A percentile compares a stretch with the other conserved stretches of the same genome.
Evolutionary conservation across 352 stramenopile species (phyloP).

Genomic region (Globisporangium lucens): DNA sequence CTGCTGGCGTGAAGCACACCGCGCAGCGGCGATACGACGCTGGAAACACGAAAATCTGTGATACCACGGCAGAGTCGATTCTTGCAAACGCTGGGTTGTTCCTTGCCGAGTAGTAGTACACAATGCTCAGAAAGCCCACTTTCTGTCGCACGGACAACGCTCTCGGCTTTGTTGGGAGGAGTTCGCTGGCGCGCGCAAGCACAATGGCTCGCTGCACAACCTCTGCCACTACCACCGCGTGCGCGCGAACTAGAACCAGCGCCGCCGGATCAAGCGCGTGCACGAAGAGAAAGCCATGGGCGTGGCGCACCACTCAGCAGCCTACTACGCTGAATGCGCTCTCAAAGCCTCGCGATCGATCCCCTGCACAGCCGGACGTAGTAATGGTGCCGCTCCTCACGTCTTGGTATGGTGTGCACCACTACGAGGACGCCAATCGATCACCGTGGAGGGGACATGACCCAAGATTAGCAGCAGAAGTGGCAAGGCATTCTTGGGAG

Average conservation of each 20-base stretch:
- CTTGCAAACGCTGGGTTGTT: neutral
- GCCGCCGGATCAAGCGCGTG: conserved; percentile 10
- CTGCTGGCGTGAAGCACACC: conserved; percentile 1
- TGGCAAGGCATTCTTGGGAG: too few relatives aligned
- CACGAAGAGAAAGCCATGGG: neutral
- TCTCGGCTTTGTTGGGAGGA: neutral
- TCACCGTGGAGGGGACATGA: too few relatives aligned
- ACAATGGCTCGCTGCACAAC: conserved; percentile 16
- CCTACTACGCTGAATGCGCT: neutral
- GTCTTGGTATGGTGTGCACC: too few relatives aligned
- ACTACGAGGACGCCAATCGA: too few relatives aligned
- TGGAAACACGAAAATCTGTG: neutral
- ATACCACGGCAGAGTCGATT: neutral
- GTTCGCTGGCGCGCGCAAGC: conserved; percentile 11
- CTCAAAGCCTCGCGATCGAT: too few relatives aligned
- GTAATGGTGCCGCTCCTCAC: too few relatives aligned
- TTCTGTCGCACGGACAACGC: neutral
- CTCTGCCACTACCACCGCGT: conserved; percentile 16
- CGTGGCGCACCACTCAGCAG: neutral
- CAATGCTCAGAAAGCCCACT: neutral
- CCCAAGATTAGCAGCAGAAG: too few relatives aligned
- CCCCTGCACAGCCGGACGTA: too few relatives aligned
- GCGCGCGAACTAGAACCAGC: conserved; percentile 16
- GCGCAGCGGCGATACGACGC: neutral
- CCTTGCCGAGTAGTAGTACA: neutral